Base-by-base conservation (phyloP, 2,329 filamentous ascomycete genomes). In the Juglanconis sp. region DNA sequence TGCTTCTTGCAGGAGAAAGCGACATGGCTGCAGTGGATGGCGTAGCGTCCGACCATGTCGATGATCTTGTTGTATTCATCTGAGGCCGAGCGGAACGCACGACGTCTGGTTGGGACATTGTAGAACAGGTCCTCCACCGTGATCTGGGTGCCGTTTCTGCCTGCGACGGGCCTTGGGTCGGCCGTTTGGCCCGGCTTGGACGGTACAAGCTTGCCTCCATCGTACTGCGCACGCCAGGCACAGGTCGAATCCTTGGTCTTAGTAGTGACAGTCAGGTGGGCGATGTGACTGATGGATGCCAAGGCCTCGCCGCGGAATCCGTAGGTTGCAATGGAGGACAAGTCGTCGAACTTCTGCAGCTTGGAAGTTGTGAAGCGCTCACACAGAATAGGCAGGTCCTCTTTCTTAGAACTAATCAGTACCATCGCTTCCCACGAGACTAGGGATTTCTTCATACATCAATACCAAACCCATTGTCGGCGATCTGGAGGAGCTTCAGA, bases 41-140 rank as follows among this genome's bases (percentile, higher is more conserved):
- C 91, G 75, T 99, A 98, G 48, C 91, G 87, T 13, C 95, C 92
- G 8, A 98, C 90, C 71, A 97, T 87, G 71, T 99, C 95, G 32
- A 98, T 87, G 59, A 99, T 97, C 76, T 98, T 99, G 69, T 96
- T 92, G 77, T 96, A 98, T 72, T 99, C 96, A 70, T 99, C 95
- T 42, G 92, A 91, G 17, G 90, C 79, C 13, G 94, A 98, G 46
- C 95, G 87, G 70, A 99, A 99, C 10, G 96, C 95, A 65, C 87
- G 86, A 40, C 93, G 87, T 31, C 95, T 86, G 8, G 90, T 96
- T 0, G 92, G 93, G 1, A 98, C 86, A 68, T 97, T 99, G 80
- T 96, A 99, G 73, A 99, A 99, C 10, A 99, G 77, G 72, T 99
- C 95, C 70, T 99, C 94, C 15, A 99, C 93, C 0, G 91, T 93